phyloP scores from a whole-genome alignment of 2,329 filamentous ascomycete species.

The Pestalotiopsis sp. region DNA sequence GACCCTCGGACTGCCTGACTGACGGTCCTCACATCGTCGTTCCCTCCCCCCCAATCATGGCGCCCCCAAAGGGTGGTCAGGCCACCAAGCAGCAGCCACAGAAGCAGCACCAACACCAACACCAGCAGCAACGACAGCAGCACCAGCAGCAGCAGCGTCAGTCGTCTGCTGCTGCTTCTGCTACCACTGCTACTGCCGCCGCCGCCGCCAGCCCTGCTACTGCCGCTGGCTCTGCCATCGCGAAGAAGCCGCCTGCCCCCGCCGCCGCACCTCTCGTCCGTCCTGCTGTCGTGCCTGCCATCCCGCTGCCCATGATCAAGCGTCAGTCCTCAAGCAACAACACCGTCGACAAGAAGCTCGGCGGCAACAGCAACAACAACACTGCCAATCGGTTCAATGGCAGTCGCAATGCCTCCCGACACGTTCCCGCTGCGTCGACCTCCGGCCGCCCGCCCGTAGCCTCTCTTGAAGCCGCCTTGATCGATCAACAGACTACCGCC shows the following conservation, averaged over 20 bases:
- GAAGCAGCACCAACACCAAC: constrained; percentile 11
- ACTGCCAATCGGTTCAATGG: not conserved
- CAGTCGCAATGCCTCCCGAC: constrained; percentile 16
- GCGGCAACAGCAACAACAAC: not conserved
- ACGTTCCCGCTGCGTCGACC: constrained; percentile 15
- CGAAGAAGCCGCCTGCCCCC: constrained; percentile 22
- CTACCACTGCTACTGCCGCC: constrained; percentile 14
- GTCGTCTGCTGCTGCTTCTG: constrained; percentile 13
- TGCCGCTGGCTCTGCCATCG: constrained; percentile 1
- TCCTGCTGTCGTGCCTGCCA: constrained; percentile 32
- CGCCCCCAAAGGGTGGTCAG: constrained; percentile 27
- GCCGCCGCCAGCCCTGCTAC: constrained; percentile 7
- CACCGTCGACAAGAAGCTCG: not conserved
- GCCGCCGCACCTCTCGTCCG: constrained; percentile 20
- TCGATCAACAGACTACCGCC: constrained; percentile 22
- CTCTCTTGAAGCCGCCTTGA: constrained; percentile 35
- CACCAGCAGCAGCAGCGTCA: not conserved
- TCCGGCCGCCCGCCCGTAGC: constrained; percentile 28
- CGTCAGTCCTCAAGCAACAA: constrained; percentile 23
- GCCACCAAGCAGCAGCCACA: constrained; percentile 17
- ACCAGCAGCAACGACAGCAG: constrained; percentile 18
- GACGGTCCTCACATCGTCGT: not conserved
- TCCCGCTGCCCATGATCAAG: constrained; percentile 33
- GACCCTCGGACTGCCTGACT: not conserved
- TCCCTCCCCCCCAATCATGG: constrained; percentile 26